Evolutionary conservation across 2,329 filamentous ascomycete genomes (phyloP).

Genomic region (Purpureocillium lavendulum): DNA sequence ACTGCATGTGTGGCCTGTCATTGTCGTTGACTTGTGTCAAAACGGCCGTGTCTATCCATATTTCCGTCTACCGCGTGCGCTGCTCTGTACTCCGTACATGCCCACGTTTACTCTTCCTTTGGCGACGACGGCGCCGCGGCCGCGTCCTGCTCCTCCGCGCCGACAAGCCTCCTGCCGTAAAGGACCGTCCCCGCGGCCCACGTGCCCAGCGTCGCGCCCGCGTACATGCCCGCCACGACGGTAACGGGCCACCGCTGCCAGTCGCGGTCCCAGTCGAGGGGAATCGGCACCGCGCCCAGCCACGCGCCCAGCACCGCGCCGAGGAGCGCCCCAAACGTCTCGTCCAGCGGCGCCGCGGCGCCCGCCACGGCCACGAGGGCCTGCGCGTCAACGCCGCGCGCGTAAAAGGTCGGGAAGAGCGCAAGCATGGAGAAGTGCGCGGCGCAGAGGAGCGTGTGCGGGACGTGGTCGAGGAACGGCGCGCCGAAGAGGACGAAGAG

Average conservation of each 20-base stretch:
- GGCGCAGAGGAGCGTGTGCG: slow-evolving; percentile 72
- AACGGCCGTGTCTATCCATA: too few relatives aligned
- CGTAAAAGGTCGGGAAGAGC: slow-evolving; percentile 75
- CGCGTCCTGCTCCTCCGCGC: slow-evolving; percentile 15
- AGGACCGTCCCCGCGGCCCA: slow-evolving; percentile 44
- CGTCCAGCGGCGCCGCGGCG: slow-evolving; percentile 65
- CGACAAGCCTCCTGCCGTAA: slow-evolving; percentile 34
- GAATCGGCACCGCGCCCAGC: slow-evolving; percentile 91
- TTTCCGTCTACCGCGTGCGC: too few relatives aligned
- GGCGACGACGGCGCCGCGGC: too few relatives aligned
- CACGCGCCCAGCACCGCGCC: slow-evolving; percentile 77
- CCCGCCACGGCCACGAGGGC: slow-evolving; percentile 66
- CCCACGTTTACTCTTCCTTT: too few relatives aligned
- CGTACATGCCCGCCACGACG: slow-evolving; percentile 73
- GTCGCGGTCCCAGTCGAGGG: slow-evolving; percentile 95
- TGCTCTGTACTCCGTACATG: too few relatives aligned
- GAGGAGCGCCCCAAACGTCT: slow-evolving; percentile 73
- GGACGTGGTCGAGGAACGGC: slow-evolving; percentile 71
- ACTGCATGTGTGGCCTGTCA: too few relatives aligned
- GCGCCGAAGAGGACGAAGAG: slow-evolving; percentile 84
- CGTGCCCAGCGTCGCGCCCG: slow-evolving; percentile 67
- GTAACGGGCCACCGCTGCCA: slow-evolving; percentile 99
- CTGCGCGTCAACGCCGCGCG: slow-evolving; percentile 65
- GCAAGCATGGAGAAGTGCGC: slow-evolving; percentile 74
- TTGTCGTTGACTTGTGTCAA: too few relatives aligned